These are phyloP conservation scores for Trametes gibbosa DNA, from an alignment of 768 basidiomycete species.

Conservation along the genomic window DNA sequence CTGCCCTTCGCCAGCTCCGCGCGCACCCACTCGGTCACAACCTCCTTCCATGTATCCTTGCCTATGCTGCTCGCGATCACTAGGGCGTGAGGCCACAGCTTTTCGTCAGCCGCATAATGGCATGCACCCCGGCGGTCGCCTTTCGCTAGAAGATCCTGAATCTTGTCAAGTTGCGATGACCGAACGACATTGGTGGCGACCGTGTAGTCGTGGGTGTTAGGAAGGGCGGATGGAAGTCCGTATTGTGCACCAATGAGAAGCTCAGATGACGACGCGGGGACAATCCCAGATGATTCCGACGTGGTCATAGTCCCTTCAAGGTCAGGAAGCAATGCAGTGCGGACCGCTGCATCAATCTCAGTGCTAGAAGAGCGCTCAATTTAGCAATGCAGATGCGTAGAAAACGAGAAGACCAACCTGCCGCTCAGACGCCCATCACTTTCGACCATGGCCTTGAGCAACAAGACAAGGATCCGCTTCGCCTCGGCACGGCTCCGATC, in stretches of 20 bases:
- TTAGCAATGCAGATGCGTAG: not conserved
- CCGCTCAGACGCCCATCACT: constrained; percentile 86
- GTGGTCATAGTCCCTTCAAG: constrained; percentile 22
- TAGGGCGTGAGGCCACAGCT: constrained; percentile 94
- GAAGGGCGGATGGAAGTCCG: constrained; percentile 21
- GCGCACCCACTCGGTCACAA: constrained; percentile 79
- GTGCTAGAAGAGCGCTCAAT: constrained; percentile 39
- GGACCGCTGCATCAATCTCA: constrained; percentile 70
- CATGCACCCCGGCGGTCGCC: constrained; percentile 88
- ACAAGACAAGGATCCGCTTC: constrained; percentile 66
- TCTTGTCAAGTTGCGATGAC: constrained; percentile 66
- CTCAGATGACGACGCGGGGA: constrained; percentile 12
- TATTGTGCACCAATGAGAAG: constrained; percentile 25
- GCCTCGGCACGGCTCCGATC: constrained; percentile 68
- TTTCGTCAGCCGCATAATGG: constrained; percentile 83
- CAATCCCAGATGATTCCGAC: not conserved
- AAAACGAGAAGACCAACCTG: constrained; percentile 52
- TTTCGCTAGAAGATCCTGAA: constrained; percentile 74
- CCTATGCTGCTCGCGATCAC: constrained; percentile 91
- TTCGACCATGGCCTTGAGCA: constrained; percentile 80
- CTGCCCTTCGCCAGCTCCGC: constrained; percentile 57
- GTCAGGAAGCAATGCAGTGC: constrained; percentile 66
- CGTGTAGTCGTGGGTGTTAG: constrained; percentile 43
- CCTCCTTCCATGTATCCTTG: constrained; percentile 91
- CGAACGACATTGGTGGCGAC: constrained; percentile 59